Base-by-base conservation (phyloP, 2,329 filamentous ascomycete genomes). In the Ilyonectria destructans region DNA sequence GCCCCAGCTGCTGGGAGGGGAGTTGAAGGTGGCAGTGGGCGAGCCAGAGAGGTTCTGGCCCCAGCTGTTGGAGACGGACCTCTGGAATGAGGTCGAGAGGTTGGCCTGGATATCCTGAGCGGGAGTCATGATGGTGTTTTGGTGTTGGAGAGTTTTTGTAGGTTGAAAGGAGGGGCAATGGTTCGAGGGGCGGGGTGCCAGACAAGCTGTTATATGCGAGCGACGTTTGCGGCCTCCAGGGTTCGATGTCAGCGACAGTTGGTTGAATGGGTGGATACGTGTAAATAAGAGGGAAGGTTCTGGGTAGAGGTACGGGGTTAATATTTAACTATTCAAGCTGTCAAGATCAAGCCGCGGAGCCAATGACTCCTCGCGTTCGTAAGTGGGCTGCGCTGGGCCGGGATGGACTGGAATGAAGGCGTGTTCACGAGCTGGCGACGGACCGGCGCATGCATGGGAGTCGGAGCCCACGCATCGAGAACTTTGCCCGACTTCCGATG, bases 11-110 rank as follows among this genome's bases (percentile, higher is more conserved):
- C 90, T 87, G 40, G 90, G 85, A 37, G 91, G 91, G 71, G 93
- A 95, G 78, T 93, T 88, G 81, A 96, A 95, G 58, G 90, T 90
- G 52, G 92, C 86, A 54, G 86, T 88, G 31, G 96, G 95, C 61
- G 94, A 96, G 55, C 89, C 90, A 35, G 93, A 95, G 70, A 95
- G 84, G 78, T 80, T 80, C 64, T 78, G 84, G 49, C 88, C 90
- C 78, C 91, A 84, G 79, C 86, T 90, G 78, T 90, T 87, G 19
- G 88, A 89, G 75, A 84, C 87, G 73, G 80, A 71, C 73, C 82
- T 70, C 57, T 74, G 79, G 66, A 80, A 76, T 26, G 72, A 62
- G 63, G 80, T 74, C 66, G 75, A 77, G 80, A 79, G 81, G 74
- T 71, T 75, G 31, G 78, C 75, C 19, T 77, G 67, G 69, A 90